Conservation (phyloP, 495 filamentous ascomycete genomes). For the Penicillium bialowiezense region DNA sequence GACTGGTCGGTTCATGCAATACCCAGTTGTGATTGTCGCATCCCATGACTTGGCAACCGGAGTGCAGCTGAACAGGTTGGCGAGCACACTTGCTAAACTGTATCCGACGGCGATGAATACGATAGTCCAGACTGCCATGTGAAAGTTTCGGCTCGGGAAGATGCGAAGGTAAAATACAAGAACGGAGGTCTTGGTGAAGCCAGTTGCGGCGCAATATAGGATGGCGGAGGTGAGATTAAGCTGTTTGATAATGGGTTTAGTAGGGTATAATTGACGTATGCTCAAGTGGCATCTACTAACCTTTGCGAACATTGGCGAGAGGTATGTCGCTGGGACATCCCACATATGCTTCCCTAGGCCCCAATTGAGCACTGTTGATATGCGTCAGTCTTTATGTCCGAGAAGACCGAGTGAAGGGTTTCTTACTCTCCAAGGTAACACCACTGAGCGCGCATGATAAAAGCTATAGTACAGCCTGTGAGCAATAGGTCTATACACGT, state of each 20-base stretch:
- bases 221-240: slow-evolving; percentile 26
- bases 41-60: slow-evolving; percentile 35
- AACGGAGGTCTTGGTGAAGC: slow-evolving; percentile 41
- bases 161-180: slow-evolving; percentile 51
- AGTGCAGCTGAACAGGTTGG: slow-evolving; percentile 31
- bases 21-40: slow-evolving; percentile 15
- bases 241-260: slow-evolving; percentile 12
- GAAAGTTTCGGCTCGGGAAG: slow-evolving; percentile 35
- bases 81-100: slow-evolving; percentile 32
- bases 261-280: neutral
- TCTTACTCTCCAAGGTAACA: slow-evolving; percentile 28
- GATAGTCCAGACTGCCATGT: slow-evolving; percentile 28
- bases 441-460: slow-evolving; percentile 26
- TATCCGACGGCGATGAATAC: slow-evolving; percentile 35
- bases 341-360: slow-evolving; percentile 34
- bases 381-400: neutral
- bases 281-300: neutral
- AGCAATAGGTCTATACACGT: neutral
- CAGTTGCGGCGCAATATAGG: slow-evolving; percentile 36
- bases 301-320: slow-evolving; percentile 17
- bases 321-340: slow-evolving; percentile 16
- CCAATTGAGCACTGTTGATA: slow-evolving; percentile 21
- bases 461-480: slow-evolving; percentile 6
- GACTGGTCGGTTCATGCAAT: slow-evolving; percentile 29
- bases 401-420: neutral